These are phyloP conservation scores for Hamamelis virginiana DNA, from an alignment of 164 flowering plant species.

Conservation along the genomic window DNA sequence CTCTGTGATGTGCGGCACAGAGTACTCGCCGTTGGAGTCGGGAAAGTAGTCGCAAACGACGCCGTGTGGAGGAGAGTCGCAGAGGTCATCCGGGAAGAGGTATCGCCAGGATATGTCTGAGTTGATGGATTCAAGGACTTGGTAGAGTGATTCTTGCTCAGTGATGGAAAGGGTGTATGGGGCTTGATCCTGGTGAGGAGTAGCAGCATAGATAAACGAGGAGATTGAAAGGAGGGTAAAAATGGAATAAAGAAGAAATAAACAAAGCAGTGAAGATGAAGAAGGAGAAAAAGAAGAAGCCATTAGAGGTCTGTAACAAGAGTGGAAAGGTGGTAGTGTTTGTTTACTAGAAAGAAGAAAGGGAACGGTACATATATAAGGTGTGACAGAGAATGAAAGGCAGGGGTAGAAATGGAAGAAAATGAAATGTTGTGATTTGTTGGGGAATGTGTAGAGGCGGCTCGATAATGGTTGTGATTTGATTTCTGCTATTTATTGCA, in stretches of 20 bases:
- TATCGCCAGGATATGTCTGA: slow-evolving; percentile 54
- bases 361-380: too few relatives aligned
- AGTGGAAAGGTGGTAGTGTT: too few relatives aligned
- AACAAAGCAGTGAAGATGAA: not conserved
- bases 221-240: slow-evolving; percentile 8
- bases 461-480: too few relatives aligned
- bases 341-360: too few relatives aligned
- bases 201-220: not conserved
- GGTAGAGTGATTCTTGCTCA: slow-evolving; percentile 62
- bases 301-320: too few relatives aligned
- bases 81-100: slow-evolving; percentile 68
- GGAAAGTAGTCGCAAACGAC: slow-evolving; percentile 55
- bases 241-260: not conserved
- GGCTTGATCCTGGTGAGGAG: slow-evolving; percentile 12
- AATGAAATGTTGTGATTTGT: too few relatives aligned
- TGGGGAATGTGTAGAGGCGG: too few relatives aligned
- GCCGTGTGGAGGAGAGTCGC: slow-evolving; percentile 73
- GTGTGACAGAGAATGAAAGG: too few relatives aligned
- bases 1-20: slow-evolving; percentile 48
- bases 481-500: too few relatives aligned
- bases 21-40: slow-evolving; percentile 4
- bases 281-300: slow-evolving; percentile 1
- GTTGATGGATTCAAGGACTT: slow-evolving; percentile 61
- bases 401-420: too few relatives aligned
- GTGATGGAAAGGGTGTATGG: slow-evolving; percentile 38